Evolutionary conservation across 768 basidiomycete species (phyloP), one percentile per base, ranked within the genome.

Genomic region (Russula brevipes): DNA sequence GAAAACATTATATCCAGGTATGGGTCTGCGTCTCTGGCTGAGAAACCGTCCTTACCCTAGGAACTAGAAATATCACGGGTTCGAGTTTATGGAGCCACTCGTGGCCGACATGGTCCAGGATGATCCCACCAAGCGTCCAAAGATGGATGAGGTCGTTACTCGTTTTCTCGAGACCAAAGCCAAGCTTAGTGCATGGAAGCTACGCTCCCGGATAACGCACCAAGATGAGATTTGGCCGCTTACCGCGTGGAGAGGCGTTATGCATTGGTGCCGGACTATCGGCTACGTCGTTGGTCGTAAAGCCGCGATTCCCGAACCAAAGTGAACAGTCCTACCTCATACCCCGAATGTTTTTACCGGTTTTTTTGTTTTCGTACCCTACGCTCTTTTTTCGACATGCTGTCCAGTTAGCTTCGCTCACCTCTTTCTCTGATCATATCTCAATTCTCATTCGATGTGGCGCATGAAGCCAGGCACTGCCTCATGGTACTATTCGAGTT

Each of bases 91-190:
- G 5, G 19, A 55, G 42, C 30, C 44, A 42, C 54, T 69, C 6
- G 65, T 70, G 36, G 57, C 57, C 0, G 73, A 76, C 16, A 78
- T 79, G 77, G 68, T 72, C 1, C 73, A 76, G 57, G 64, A 70
- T 0, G 72, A 78, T 54, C 74, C 76, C 0, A 53, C 62, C 6
- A 70, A 72, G 52, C 73, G 77, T 8, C 77, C 77, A 0, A 72
- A 70, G 1, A 57, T 61, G 58, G 41, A 50, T 10, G 46, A 44
- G 42, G 63, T 64, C 0, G 44, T 46, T 2, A 36, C 50, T 17
- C 54, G 60, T 4, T 63, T 65, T 36, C n/a, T 38, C 4, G 52
- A 52, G 24, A 50, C 63, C 8, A 47, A 10, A 45, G n/a, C 11
- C 0, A 46, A 44, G 5, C 38, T 65, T 2, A 54, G 54, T 41